A percentile compares a stretch with the other conserved stretches of the same genome.
These are phyloP conservation scores for Fraxinus angustifolia DNA, from an alignment of 305 asterid species.

Conservation along the genomic window DNA sequence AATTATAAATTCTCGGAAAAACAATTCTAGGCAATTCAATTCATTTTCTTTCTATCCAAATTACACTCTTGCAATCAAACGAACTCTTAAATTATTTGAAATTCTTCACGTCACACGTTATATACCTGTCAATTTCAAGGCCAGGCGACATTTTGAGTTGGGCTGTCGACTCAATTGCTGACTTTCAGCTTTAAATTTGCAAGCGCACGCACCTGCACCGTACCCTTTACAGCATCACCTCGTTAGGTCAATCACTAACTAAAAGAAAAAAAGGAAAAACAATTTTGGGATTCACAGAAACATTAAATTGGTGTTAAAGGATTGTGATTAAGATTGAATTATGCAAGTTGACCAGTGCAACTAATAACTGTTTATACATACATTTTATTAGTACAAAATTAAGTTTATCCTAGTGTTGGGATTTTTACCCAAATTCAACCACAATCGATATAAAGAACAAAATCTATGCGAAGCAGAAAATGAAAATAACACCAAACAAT, in stretches of 20 bases:
- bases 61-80: not conserved
- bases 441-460: too few species aligned
- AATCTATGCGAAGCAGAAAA: too few species aligned
- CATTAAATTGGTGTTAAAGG: constrained; percentile 26
- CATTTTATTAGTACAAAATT: constrained; percentile 27
- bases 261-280: not conserved
- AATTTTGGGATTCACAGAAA: constrained; percentile 13
- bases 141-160: not conserved
- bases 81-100: constrained; percentile 22
- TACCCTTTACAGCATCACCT: constrained; percentile 5
- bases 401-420: too few species aligned
- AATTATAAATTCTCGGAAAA: too few species aligned
- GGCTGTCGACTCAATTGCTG: not conserved
- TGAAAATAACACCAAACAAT: too few species aligned
- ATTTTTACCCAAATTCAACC: too few species aligned
- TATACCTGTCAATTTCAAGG: constrained; percentile 22
- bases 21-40: too few species aligned
- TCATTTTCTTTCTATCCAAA: too few species aligned
- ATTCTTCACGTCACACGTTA: constrained; percentile 58
- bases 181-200: constrained; percentile 19
- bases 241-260: constrained; percentile 30
- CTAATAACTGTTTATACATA: constrained; percentile 36
- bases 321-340: constrained; percentile 29
- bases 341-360: constrained; percentile 54
- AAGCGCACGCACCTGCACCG: constrained; percentile 21